Evolutionary conservation across 2,329 filamentous ascomycete genomes (phyloP).

Genomic region (Aspergillus glaucus): DNA sequence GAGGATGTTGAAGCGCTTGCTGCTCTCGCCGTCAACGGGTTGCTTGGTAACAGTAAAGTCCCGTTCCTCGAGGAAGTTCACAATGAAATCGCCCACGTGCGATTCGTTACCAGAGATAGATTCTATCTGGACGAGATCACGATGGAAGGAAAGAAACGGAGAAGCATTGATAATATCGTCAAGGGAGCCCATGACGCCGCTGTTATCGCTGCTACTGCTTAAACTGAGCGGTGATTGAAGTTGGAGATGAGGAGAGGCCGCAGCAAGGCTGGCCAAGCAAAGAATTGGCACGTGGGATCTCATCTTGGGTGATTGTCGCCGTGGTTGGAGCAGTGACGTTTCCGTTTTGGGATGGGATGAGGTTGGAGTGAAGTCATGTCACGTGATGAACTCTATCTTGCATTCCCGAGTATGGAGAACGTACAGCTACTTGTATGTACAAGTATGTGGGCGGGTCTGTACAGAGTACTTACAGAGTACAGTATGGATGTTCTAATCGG

Average conservation of each 20-base stretch:
- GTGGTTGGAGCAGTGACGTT: neutral
- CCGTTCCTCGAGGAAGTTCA: constrained; percentile 55
- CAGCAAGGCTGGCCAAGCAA: constrained; percentile 7
- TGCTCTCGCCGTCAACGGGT: constrained; percentile 15
- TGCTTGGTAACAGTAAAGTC: constrained; percentile 61
- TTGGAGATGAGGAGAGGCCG: constrained; percentile 23
- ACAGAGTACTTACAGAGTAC: too few species aligned
- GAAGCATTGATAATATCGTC: constrained; percentile 36
- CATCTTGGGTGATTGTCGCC: neutral
- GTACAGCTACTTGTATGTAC: too few species aligned
- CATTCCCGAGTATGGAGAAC: too few species aligned
- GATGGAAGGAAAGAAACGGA: constrained; percentile 64
- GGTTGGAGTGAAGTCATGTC: neutral
- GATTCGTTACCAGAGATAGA: constrained; percentile 67
- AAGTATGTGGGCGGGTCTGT: too few species aligned
- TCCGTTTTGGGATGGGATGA: neutral
- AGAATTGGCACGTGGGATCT: neutral
- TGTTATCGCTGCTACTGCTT: neutral
- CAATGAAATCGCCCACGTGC: constrained; percentile 62
- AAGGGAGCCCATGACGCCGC: constrained; percentile 11
- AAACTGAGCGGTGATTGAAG: neutral
- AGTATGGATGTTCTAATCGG: too few species aligned
- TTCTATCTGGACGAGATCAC: constrained; percentile 64
- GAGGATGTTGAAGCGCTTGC: constrained; percentile 64
- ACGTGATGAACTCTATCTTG: neutral